Percentiles rank a stretch among this genome's conserved stretches.
phyloP scores from a whole-genome alignment of 805 yeast genomes.

The Spathaspora arborariae region DNA sequence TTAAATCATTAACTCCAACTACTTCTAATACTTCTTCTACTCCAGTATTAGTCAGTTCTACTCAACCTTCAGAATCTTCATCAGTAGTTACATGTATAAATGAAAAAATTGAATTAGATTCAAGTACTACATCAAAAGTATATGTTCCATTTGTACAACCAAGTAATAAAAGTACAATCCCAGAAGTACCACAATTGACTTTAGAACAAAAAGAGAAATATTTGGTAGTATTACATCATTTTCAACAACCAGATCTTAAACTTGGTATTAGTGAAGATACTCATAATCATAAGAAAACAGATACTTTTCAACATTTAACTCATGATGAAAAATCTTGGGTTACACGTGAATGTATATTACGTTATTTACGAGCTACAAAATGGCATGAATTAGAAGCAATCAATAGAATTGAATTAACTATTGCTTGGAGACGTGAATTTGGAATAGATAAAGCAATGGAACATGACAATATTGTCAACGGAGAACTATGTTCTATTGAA shows the following conservation, averaged over 20 bases:
- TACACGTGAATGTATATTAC: conserved; percentile 82
- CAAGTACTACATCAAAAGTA: conserved; percentile 8
- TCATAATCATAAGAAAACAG: conserved; percentile 34
- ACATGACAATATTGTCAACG: conserved; percentile 49
- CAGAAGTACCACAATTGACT: conserved; percentile 50
- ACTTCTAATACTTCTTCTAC: background rate
- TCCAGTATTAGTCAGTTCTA: background rate
- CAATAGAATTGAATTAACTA: conserved; percentile 67
- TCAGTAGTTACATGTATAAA: background rate
- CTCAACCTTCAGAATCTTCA: background rate
- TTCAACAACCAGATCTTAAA: conserved; percentile 47
- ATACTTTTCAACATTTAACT: conserved; percentile 24
- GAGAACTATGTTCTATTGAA: conserved; percentile 57
- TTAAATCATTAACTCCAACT: background rate
- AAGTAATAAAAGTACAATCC: conserved; percentile 34
- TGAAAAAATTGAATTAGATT: background rate
- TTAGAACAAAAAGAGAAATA: conserved; percentile 59
- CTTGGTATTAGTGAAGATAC: conserved; percentile 50
- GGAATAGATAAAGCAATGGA: conserved; percentile 49
- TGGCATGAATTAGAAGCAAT: conserved; percentile 76
- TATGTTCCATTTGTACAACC: conserved; percentile 19
- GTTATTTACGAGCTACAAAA: conserved; percentile 91
- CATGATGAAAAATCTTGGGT: conserved; percentile 82
- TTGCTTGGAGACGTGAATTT: conserved; percentile 93
- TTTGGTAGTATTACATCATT: conserved; percentile 57